Evolutionary conservation across 768 basidiomycete species (phyloP).

Genomic region (button mushroom (Agaricus bisporus)): DNA sequence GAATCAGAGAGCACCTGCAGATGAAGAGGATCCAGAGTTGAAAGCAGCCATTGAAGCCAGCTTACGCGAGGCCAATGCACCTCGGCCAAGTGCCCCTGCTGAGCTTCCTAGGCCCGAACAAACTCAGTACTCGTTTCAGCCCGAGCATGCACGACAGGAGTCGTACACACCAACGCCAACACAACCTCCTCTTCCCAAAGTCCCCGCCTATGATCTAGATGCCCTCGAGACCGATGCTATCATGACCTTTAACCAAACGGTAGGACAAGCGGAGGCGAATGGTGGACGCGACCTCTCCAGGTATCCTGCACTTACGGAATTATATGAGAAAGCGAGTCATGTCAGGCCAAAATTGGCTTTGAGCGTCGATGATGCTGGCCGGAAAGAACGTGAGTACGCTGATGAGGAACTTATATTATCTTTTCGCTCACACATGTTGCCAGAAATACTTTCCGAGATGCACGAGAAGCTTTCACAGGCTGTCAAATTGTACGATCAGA

Average conservation of each 20-base stretch:
- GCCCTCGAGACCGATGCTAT: conserved; percentile 82
- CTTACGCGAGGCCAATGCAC: conserved; percentile 76
- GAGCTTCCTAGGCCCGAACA: conserved; percentile 48
- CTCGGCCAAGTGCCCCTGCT: conserved; percentile 72
- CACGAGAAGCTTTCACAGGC: conserved; percentile 90
- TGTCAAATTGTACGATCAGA: conserved; percentile 84
- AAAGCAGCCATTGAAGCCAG: conserved; percentile 94
- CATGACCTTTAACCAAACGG: conserved; percentile 84
- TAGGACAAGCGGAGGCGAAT: conserved; percentile 77
- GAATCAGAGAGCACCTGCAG: conserved; percentile 20
- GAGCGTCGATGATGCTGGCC: conserved; percentile 76
- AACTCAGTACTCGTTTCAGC: conserved; percentile 24
- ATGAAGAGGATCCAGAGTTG: conserved; percentile 84
- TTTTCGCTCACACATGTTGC: not conserved
- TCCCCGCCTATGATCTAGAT: conserved; percentile 77
- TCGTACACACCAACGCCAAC: conserved; percentile 35
- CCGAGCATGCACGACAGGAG: conserved; percentile 38
- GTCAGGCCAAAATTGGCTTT: conserved; percentile 78
- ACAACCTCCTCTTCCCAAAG: conserved; percentile 40
- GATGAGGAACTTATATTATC: not conserved
- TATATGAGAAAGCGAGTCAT: conserved; percentile 78
- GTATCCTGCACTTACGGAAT: conserved; percentile 78
- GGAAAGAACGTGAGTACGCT: conserved; percentile 69
- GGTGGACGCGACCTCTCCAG: conserved; percentile 73
- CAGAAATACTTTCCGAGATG: conserved; percentile 90